Conservation (phyloP, 78 protist genomes). For the Speleostelium caveatum region DNA sequence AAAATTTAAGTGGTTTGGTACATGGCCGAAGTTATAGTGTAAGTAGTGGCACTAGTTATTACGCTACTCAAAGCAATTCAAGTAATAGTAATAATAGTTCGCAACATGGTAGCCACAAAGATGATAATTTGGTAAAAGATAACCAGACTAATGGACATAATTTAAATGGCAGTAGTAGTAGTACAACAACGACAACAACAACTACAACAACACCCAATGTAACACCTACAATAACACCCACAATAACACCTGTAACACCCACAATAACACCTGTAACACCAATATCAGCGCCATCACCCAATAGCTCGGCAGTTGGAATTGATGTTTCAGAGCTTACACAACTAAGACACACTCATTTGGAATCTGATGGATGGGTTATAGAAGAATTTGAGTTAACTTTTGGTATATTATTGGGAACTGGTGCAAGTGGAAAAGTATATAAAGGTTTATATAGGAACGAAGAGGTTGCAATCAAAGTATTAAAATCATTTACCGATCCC, state of each 20-base stretch:
- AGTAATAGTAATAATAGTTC: neutral
- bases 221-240: neutral
- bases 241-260: neutral
- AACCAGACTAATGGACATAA: neutral
- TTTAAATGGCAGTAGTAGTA: neutral
- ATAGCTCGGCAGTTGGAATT: neutral
- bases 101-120: neutral
- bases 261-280: neutral
- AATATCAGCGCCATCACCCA: neutral
- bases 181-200: conserved; percentile 7
- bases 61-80: neutral
- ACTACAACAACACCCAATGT: conserved; percentile 14
- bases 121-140: too few relatives aligned
- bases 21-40: neutral
- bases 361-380: conserved; percentile 49
- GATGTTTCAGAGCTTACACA: conserved; percentile 39
- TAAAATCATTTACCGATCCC: conserved; percentile 64
- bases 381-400: conserved; percentile 31
- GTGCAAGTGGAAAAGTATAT: conserved; percentile 82
- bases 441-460: conserved; percentile 65
- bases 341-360: conserved; percentile 63
- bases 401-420: conserved; percentile 35
- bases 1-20: neutral
- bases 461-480: conserved; percentile 79
- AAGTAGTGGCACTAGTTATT: neutral